These are phyloP conservation scores for Fragilaria crotonensis DNA, from an alignment of 108 stramenopile genomes.

Conservation along the genomic window DNA sequence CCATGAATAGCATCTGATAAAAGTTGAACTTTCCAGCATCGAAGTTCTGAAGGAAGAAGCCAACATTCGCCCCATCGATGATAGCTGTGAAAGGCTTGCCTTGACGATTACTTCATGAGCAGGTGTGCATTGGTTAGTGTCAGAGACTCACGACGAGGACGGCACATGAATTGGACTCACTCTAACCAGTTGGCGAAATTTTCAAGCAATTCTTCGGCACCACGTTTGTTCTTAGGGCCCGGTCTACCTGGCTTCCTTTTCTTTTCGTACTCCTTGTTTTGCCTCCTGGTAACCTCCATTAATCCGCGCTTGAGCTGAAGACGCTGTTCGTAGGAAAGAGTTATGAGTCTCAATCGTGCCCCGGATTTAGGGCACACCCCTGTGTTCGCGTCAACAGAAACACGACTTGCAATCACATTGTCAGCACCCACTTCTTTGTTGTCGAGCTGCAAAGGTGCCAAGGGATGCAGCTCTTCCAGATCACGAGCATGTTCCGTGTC, in stretches of 20 bases:
- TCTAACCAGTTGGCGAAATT: constrained; percentile 65
- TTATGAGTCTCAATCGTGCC: constrained; percentile 55
- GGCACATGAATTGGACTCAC: constrained; percentile 4
- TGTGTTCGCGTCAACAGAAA: constrained; percentile 46
- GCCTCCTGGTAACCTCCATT: background rate
- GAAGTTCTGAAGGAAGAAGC: constrained; percentile 78
- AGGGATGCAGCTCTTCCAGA: constrained; percentile 33
- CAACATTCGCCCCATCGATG: constrained; percentile 76
- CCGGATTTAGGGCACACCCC: constrained; percentile 57
- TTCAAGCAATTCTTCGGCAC: constrained; percentile 26
- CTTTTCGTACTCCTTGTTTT: constrained; percentile 1
- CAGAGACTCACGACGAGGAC: background rate
- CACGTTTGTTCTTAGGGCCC: too few species aligned
- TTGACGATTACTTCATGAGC: constrained; percentile 22
- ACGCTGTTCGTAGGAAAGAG: constrained; percentile 47
- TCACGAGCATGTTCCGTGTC: background rate
- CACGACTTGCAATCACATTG: constrained; percentile 38
- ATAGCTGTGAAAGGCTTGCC: constrained; percentile 80
- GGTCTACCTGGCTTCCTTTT: too few species aligned
- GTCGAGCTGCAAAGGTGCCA: constrained; percentile 34
- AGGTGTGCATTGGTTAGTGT: background rate
- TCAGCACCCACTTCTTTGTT: constrained; percentile 6
- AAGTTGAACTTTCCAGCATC: constrained; percentile 19
- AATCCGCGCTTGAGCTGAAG: constrained; percentile 45
- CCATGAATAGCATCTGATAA: background rate